A percentile compares a stretch with the other conserved stretches of the same genome.
Conservation (phyloP, 352 stramenopile genomes). For the Peronospora belbahrii region DNA sequence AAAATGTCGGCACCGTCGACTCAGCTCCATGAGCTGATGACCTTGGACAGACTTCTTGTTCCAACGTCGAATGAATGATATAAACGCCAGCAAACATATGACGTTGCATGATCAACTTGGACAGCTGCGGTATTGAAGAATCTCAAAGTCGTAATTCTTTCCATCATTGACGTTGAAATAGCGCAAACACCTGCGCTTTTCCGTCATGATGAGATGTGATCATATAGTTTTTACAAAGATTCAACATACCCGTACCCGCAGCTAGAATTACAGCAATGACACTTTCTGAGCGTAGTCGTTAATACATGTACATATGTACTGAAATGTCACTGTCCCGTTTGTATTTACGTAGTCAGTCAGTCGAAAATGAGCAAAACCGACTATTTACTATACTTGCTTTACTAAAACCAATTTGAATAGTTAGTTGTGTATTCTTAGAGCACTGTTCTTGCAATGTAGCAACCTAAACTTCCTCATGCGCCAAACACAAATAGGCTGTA, state of each 20-base stretch:
- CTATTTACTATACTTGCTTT: too few species aligned
- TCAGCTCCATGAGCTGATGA: not conserved
- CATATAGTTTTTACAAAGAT: constrained; percentile 9
- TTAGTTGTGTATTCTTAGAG: not conserved
- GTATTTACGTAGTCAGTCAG: constrained; percentile 12
- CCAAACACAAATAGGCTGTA: too few species aligned
- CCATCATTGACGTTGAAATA: constrained; percentile 8
- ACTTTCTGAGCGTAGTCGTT: constrained; percentile 18
- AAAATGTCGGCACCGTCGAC: constrained; percentile 11
- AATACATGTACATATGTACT: not conserved
- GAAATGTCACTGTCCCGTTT: constrained; percentile 3
- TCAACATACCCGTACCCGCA: constrained; percentile 1
- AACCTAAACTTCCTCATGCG: not conserved
- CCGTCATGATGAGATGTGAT: constrained; percentile 18
- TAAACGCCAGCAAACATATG: constrained; percentile 15
- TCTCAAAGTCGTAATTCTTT: too few species aligned
- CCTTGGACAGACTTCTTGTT: constrained; percentile 8
- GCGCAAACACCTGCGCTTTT: constrained; percentile 6
- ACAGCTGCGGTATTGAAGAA: constrained; percentile 1
- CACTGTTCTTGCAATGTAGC: not conserved
- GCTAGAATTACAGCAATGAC: constrained; percentile 15
- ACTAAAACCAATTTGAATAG: too few species aligned
- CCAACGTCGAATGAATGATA: constrained; percentile 27
- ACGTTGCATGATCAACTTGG: not conserved
- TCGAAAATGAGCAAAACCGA: constrained; percentile 13